These are phyloP conservation scores for Kentomonas sorsogonicus DNA, from an alignment of 208 protist genomes.

Conservation along the genomic window DNA sequence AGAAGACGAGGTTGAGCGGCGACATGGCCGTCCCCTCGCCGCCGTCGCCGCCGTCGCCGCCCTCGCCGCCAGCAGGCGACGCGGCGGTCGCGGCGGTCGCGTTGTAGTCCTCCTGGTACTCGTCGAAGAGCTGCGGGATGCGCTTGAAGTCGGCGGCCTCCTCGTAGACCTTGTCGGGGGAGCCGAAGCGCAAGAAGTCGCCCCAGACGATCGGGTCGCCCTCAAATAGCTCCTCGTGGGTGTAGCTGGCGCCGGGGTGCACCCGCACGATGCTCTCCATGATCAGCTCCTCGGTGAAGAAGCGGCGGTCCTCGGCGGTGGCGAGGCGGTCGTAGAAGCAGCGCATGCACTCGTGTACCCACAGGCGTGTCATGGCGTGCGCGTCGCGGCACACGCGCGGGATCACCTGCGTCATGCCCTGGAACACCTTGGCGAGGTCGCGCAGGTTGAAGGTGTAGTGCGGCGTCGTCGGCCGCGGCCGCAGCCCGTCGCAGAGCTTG, in stretches of 20 bases:
- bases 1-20: slow-evolving; percentile 88
- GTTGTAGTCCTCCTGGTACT: slow-evolving; percentile 94
- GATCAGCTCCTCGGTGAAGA: slow-evolving; percentile 91
- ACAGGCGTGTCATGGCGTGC: slow-evolving; percentile 79
- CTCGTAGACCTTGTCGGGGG: slow-evolving; percentile 86
- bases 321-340: slow-evolving; percentile 98
- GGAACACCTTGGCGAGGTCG: slow-evolving; percentile 96
- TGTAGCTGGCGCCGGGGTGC: slow-evolving; percentile 52
- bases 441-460: slow-evolving; percentile 99
- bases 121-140: slow-evolving; percentile 72
- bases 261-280: slow-evolving; percentile 73
- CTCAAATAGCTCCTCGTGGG: slow-evolving; percentile 54
- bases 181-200: slow-evolving; percentile 91
- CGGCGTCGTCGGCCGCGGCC: slow-evolving; percentile 94
- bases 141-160: slow-evolving; percentile 69
- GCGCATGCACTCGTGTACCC: slow-evolving; percentile 94
- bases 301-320: slow-evolving; percentile 85
- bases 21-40: slow-evolving; percentile 20
- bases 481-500: slow-evolving; percentile 81
- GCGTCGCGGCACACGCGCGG: slow-evolving; percentile 73
- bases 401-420: slow-evolving; percentile 90
- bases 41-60: slow-evolving; percentile 9
- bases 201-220: slow-evolving; percentile 87
- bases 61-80: slow-evolving; percentile 14
- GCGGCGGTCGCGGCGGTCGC: slow-evolving; percentile 27